Evolutionary conservation across 2,329 filamentous ascomycete species (phyloP), one percentile per base, ranked within the genome.

Genomic region (Paecilomyces sp.): DNA sequence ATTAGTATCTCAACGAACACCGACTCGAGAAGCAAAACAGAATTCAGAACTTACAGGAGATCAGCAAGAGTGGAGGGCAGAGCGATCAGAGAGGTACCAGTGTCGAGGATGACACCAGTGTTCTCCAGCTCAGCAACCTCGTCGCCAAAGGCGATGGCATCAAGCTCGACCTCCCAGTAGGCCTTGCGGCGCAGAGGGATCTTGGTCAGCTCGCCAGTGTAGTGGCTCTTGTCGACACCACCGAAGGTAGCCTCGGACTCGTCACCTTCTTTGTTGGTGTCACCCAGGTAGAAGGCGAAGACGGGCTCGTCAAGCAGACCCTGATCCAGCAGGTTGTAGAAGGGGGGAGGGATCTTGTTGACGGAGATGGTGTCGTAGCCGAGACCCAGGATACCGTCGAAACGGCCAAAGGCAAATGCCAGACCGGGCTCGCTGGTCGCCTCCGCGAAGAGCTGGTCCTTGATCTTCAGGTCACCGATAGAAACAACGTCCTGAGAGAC

Each of bases 151-250:
- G 89, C 87, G 79, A 99, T 94, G 65, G 91, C 84, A 71, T 97
- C 88, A 63, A 99, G 87, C 71, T 97, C 92, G 59, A 99, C 93
- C 84, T 99, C 94, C 94, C 94, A 99, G 85, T 99, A 99, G 56
- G 94, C 94, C 88, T 97, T 97, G 76, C 94, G 91, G 77, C 94
- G 91, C 68, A 99, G 86, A 58, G 94, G 94, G 67, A 99, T 91
- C 77, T 92, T 95, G 74, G 88, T 90, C 70, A 99, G 85, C 77
- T 97, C 88, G 72, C 94, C 94, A 47, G 83, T 87, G 78, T 85
- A 89, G 82, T 94, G 91, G 73, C 82, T 80, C 80, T 91, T 81
- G 77, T 97, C 88, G 63, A 96, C 79, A 66, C 93, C 93, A 76
- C 93, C 93, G 67, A 99, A 99, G 66, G 88, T 87, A 62, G 88